Percentiles rank a stretch among this genome's conserved stretches.
phyloP scores from a whole-genome alignment of 441 rosid genomes.

The Gossypium gossypioides region DNA sequence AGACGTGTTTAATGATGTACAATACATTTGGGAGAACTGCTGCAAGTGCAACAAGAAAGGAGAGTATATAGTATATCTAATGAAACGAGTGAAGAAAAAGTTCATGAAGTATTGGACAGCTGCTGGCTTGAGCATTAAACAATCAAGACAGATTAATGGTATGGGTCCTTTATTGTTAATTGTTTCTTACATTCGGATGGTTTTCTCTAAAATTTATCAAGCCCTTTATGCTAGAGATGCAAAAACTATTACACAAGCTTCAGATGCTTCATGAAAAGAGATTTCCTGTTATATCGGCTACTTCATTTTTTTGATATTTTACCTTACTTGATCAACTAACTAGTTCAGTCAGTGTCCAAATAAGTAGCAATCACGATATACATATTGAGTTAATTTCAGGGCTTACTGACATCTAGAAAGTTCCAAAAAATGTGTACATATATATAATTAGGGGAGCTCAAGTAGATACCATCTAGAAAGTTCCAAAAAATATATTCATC shows the following conservation, averaged over 20 bases:
- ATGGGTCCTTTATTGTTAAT: neutral
- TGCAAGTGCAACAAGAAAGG: slow-evolving; percentile 40
- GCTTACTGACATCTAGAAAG: neutral
- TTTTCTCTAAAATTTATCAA: neutral
- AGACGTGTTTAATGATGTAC: slow-evolving; percentile 40
- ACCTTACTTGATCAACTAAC: neutral
- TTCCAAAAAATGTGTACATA: neutral
- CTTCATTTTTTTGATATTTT: neutral
- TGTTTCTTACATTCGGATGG: neutral
- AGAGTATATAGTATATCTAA: slow-evolving; percentile 45
- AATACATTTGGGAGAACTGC: slow-evolving; percentile 45
- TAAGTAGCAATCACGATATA: neutral
- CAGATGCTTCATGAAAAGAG: neutral
- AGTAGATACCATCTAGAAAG: neutral
- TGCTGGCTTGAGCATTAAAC: slow-evolving; percentile 29
- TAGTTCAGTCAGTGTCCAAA: neutral
- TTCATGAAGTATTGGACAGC: slow-evolving; percentile 45
- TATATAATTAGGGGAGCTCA: neutral
- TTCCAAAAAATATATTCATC: neutral
- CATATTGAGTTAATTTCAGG: neutral
- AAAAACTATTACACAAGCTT: neutral
- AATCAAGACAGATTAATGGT: slow-evolving; percentile 22
- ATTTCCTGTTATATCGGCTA: neutral
- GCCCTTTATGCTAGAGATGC: neutral
- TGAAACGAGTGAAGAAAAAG: slow-evolving; percentile 51